Percentiles rank a stretch among this genome's conserved stretches.
Evolutionary conservation across 1,139 yeast species (phyloP).

Genomic region (Hansenula lynferdii): DNA sequence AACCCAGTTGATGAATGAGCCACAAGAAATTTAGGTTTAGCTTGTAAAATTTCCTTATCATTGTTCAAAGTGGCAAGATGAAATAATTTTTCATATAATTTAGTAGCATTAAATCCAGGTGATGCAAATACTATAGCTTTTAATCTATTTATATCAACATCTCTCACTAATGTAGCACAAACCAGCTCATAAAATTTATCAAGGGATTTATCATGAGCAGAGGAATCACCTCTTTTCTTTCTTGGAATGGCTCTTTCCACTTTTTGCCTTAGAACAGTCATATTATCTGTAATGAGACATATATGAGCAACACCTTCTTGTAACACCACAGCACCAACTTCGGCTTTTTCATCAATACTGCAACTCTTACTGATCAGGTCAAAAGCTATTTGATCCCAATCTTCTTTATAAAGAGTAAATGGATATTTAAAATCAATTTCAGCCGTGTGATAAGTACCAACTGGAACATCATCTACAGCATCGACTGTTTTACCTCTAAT

Average conservation of each 20-base stretch:
- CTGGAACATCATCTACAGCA: conserved; percentile 74
- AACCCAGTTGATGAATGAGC: conserved; percentile 91
- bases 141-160: conserved; percentile 63
- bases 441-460: conserved; percentile 85
- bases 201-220: conserved; percentile 77
- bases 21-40: conserved; percentile 66
- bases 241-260: conserved; percentile 83
- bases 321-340: conserved; percentile 88
- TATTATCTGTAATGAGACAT: conserved; percentile 82
- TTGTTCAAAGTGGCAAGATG: conserved; percentile 51
- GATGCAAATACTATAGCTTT: conserved; percentile 86
- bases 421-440: conserved; percentile 69
- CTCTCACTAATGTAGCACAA: conserved; percentile 58
- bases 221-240: conserved; percentile 73
- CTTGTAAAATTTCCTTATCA: conserved; percentile 49
- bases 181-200: conserved; percentile 63
- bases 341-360: conserved; percentile 76
- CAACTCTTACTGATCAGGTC: conserved; percentile 66
- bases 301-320: conserved; percentile 95
- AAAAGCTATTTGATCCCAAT: conserved; percentile 76
- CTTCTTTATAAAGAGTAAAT: conserved; percentile 64
- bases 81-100: conserved; percentile 54
- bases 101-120: conserved; percentile 81
- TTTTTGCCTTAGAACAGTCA: conserved; percentile 78
- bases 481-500: conserved; percentile 75